These are phyloP conservation scores for Dysphania ambrosioides DNA, from an alignment of 148 eudicot species.

Conservation along the genomic window DNA sequence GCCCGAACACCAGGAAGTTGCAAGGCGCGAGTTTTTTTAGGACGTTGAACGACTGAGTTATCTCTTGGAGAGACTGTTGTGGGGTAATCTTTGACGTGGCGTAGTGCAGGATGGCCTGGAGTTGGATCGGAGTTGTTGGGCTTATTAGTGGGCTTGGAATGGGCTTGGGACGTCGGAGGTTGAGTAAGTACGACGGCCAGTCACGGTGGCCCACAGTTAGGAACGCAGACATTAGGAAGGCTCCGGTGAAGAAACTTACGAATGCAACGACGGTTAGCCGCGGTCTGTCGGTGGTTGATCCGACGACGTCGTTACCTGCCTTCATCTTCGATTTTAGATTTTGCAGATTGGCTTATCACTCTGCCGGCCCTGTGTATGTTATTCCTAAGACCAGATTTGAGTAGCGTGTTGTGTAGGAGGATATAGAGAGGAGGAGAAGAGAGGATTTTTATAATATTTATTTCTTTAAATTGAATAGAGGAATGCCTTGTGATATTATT, in stretches of 20 bases:
- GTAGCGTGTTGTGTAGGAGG: too few species aligned
- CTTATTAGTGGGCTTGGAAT: neutral
- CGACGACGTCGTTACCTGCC: conserved; percentile 4
- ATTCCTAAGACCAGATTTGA: too few species aligned
- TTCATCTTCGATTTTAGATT: neutral
- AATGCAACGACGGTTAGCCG: conserved; percentile 6
- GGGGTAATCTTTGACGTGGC: conserved; percentile 42
- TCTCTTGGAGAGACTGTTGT: conserved; percentile 35
- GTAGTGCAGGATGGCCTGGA: conserved; percentile 38
- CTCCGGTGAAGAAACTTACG: conserved; percentile 22
- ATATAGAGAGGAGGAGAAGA: too few species aligned
- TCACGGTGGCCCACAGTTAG: conserved; percentile 14
- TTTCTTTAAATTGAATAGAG: too few species aligned
- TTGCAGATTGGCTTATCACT: neutral
- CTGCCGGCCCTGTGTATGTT: neutral
- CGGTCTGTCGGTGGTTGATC: conserved; percentile 7
- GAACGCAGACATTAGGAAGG: conserved; percentile 6
- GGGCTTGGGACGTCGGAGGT: neutral
- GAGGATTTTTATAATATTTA: too few species aligned
- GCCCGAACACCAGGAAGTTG: conserved; percentile 44
- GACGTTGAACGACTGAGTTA: conserved; percentile 34
- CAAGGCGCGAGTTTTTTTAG: conserved; percentile 22
- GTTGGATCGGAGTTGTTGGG: conserved; percentile 24
- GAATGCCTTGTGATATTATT: too few species aligned
- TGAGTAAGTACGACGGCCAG: neutral